Percentiles rank a stretch among this genome's conserved stretches.
phyloP scores from a whole-genome alignment of 2,329 filamentous ascomycete genomes.

The Cytospora chrysosperma region DNA sequence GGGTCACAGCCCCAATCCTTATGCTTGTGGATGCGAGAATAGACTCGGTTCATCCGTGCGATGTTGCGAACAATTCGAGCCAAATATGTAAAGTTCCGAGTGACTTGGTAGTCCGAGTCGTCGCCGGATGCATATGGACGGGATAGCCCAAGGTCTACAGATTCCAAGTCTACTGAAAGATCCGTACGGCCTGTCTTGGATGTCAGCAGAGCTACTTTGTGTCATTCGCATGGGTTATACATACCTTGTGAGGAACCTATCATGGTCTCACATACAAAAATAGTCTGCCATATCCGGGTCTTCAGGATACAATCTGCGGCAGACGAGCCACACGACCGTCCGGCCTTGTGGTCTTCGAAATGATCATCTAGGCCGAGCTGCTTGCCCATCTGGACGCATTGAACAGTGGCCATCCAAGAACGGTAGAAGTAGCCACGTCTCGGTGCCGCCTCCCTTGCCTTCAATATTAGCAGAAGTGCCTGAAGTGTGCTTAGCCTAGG shows the following conservation, averaged over 20 bases:
- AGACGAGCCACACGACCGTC: slow-evolving; percentile 66
- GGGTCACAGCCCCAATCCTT: slow-evolving; percentile 84
- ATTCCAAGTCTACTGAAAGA: slow-evolving; percentile 70
- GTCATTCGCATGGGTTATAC: slow-evolving; percentile 18
- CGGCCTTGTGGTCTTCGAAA: slow-evolving; percentile 72
- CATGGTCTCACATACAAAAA: slow-evolving; percentile 87
- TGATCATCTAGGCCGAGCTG: slow-evolving; percentile 90
- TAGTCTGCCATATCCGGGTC: slow-evolving; percentile 84
- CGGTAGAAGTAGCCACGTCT: slow-evolving; percentile 95
- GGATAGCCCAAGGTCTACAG: slow-evolving; percentile 71
- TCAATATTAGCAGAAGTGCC: slow-evolving; percentile 81
- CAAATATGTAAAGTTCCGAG: slow-evolving; percentile 81
- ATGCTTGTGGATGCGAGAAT: slow-evolving; percentile 70
- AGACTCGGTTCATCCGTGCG: slow-evolving; percentile 72
- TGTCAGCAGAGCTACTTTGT: slow-evolving; percentile 12
- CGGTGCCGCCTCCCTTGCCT: slow-evolving; percentile 87
- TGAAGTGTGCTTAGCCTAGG: slow-evolving; percentile 89
- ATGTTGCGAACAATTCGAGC: slow-evolving; percentile 76
- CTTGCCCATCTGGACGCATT: slow-evolving; percentile 89
- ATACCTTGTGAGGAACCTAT: slow-evolving; percentile 89
- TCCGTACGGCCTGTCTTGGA: slow-evolving; percentile 66
- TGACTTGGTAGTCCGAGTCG: slow-evolving; percentile 72
- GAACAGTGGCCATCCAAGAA: slow-evolving; percentile 94
- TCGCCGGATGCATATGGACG: slow-evolving; percentile 66
- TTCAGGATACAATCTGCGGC: slow-evolving; percentile 78